Evolutionary conservation across 1,139 yeast genomes (phyloP), one percentile per base, ranked within the genome.

Genomic region (Candida labiduridarum): DNA sequence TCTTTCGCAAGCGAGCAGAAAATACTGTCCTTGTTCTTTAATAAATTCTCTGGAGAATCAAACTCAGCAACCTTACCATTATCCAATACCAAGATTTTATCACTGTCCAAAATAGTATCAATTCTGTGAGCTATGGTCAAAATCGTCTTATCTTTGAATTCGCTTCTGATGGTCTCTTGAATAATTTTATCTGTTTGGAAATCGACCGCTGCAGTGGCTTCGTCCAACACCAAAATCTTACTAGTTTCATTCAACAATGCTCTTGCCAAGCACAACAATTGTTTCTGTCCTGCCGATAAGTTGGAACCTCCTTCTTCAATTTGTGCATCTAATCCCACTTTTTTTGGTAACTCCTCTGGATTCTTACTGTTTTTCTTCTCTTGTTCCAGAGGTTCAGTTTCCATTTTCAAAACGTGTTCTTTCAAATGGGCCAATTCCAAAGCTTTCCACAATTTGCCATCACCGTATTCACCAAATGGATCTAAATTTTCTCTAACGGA

Each of bases 131-230:
- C 96, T 60, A 89, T 87, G 0, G 96, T 88, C 46, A 89, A 68
- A 52, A 88, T 87, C 0, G 96, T 89, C 60, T 85, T 78, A 55
- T 85, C 79, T 44, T 69, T 72, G 64, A 89, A 87, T 59, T 83
- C 84, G 1, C 68, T 62, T 52, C 92, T 74, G 41, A 89, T 87
- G 0, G 96, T 87, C 53, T 84, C 82, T 67, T 88, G 96, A 47
- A 89, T 82, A 50, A 87, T 78, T 56, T 79, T 79, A 61, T 89
- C 96, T 0, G 96, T 89, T 61, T 86, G 87, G 30, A 86, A 83
- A 64, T 89, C 96, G 35, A 89, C 94, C 3, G 94, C 87, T 0
- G 96, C 92, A 0, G 96, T 89, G 1, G 96, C 96, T 67, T 89
- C 96, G 62, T 89, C 96, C 47, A 89, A 69, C 16, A 89, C 80